Conservation (phyloP, 352 stramenopile species). For the Phytophthora brassicae region DNA sequence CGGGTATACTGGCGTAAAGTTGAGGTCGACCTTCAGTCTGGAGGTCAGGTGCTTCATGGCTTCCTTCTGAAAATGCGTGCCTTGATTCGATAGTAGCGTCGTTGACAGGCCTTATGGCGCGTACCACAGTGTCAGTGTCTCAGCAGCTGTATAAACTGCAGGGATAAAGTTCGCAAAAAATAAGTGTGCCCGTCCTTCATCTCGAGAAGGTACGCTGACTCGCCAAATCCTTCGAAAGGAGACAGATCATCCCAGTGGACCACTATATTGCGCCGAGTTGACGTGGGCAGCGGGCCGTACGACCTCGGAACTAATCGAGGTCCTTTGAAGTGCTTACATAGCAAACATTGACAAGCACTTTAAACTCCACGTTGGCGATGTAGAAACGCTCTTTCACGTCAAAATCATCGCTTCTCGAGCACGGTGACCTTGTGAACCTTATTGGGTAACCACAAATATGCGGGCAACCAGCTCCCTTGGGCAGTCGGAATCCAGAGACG, state of each 20-base stretch:
- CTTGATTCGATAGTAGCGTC: slow-evolving; percentile 19
- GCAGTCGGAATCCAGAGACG: not conserved
- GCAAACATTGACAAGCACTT: slow-evolving; percentile 2
- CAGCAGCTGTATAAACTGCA: slow-evolving; percentile 5
- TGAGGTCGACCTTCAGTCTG: not conserved
- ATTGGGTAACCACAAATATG: slow-evolving; percentile 13
- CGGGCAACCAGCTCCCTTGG: not conserved
- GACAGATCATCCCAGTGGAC: slow-evolving; percentile 10
- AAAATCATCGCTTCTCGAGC: slow-evolving; percentile 4
- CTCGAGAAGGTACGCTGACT: slow-evolving; percentile 18
- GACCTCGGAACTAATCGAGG: not conserved
- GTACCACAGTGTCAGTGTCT: not conserved
- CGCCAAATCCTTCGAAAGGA: not conserved
- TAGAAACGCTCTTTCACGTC: slow-evolving; percentile 3
- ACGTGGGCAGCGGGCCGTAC: not conserved
- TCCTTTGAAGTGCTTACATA: slow-evolving; percentile 17
- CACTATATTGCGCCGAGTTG: not conserved
- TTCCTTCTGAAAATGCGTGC: slow-evolving; percentile 19
- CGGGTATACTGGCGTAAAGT: slow-evolving; percentile 9
- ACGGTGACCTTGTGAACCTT: slow-evolving; percentile 4
- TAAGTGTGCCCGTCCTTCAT: slow-evolving; percentile 14
- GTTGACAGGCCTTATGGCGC: slow-evolving; percentile 3
- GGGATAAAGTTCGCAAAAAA: slow-evolving; percentile 15
- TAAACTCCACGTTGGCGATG: not conserved
- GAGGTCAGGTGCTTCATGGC: slow-evolving; percentile 3